These are phyloP conservation scores for Ehretia macrophylla DNA, from an alignment of 257 asterid species.

Conservation along the genomic window DNA sequence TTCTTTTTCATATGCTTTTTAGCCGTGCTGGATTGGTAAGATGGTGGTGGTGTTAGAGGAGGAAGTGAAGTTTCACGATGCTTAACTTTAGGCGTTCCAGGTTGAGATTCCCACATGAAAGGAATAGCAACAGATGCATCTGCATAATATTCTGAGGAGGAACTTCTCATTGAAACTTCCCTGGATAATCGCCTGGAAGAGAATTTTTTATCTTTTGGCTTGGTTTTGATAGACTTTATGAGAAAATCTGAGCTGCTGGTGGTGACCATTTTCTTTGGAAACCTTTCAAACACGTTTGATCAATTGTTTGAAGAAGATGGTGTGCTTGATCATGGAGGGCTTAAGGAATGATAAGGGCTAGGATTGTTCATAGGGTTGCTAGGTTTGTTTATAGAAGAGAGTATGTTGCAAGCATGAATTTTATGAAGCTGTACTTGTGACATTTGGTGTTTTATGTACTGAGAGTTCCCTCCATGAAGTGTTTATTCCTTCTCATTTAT, in stretches of 20 bases:
- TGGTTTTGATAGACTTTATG: neutral
- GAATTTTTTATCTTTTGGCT: neutral
- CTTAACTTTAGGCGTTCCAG: conserved; percentile 29
- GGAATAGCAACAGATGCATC: conserved; percentile 23
- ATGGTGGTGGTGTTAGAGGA: conserved; percentile 41
- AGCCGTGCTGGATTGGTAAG: conserved; percentile 11
- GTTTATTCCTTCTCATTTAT: neutral
- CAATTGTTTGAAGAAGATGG: too few species aligned
- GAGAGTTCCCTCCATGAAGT: neutral
- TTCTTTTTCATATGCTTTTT: neutral
- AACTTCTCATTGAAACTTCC: conserved; percentile 5
- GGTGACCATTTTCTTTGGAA: neutral
- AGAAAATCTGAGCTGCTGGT: neutral
- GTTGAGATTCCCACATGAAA: conserved; percentile 36
- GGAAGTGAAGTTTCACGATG: conserved; percentile 15
- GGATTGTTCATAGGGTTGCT: too few species aligned
- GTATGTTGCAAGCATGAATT: neutral
- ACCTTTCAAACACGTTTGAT: too few species aligned
- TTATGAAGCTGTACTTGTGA: neutral
- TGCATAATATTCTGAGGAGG: conserved; percentile 21
- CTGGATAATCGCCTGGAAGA: neutral
- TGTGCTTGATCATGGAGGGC: too few species aligned
- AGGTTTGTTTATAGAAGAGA: neutral
- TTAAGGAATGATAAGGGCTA: neutral
- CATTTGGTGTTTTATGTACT: neutral